phyloP scores from a whole-genome alignment of 2,329 filamentous ascomycete species.

The Fusarium secorum region DNA sequence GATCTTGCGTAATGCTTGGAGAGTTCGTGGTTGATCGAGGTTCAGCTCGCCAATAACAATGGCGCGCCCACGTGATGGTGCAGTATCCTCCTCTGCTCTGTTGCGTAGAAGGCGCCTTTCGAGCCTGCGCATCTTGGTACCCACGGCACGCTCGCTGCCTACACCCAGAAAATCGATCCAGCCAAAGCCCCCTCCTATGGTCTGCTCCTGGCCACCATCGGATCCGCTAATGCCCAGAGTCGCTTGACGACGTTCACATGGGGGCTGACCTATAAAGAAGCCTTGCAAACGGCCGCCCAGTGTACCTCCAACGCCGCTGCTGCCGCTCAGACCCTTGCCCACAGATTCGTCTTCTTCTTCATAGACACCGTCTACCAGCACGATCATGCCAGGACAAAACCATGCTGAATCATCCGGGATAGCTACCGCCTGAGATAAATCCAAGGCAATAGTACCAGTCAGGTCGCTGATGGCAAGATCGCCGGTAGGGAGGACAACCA shows the following conservation, averaged over 20 bases:
- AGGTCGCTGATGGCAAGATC: slow-evolving; percentile 84
- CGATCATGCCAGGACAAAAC: slow-evolving; percentile 96
- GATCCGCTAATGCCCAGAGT: slow-evolving; percentile 76
- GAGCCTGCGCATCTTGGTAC: slow-evolving; percentile 81
- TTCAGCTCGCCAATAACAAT: slow-evolving; percentile 87
- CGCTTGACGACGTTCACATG: slow-evolving; percentile 82
- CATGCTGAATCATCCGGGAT: slow-evolving; percentile 88
- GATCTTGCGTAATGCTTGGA: slow-evolving; percentile 82
- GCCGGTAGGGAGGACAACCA: slow-evolving; percentile 82
- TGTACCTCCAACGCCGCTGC: slow-evolving; percentile 83
- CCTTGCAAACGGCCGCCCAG: slow-evolving; percentile 93
- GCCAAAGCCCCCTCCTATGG: slow-evolving; percentile 83
- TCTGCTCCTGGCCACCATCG: slow-evolving; percentile 65
- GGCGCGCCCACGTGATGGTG: slow-evolving; percentile 59
- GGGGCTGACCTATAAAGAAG: slow-evolving; percentile 90
- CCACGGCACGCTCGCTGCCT: slow-evolving; percentile 86
- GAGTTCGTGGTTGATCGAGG: slow-evolving; percentile 81
- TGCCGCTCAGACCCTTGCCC: slow-evolving; percentile 75
- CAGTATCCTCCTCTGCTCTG: slow-evolving; percentile 46
- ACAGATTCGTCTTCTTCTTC: slow-evolving; percentile 84
- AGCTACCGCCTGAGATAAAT: slow-evolving; percentile 80
- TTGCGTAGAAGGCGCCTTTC: slow-evolving; percentile 71
- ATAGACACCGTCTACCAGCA: slow-evolving; percentile 94
- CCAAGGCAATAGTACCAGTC: slow-evolving; percentile 85
- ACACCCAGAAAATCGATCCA: slow-evolving; percentile 97